A percentile compares a stretch with the other conserved stretches of the same genome.
These are phyloP conservation scores for Isabelozyma heimii DNA, from an alignment of 805 yeast genomes.

Conservation along the genomic window DNA sequence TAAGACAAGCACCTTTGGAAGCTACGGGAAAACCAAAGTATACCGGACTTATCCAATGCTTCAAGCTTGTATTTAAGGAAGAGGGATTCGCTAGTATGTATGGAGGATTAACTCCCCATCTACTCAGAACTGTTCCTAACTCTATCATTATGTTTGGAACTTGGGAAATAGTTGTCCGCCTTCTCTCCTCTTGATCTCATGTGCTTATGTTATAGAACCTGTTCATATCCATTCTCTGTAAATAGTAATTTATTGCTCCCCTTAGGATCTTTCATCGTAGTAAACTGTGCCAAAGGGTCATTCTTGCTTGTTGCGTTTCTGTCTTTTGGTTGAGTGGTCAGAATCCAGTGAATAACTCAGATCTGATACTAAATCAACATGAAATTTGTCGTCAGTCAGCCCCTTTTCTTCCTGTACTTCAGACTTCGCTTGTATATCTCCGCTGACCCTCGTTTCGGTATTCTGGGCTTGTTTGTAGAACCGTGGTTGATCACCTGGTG, in stretches of 20 bases:
- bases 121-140: conserved; percentile 95
- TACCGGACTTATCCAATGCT: conserved; percentile 85
- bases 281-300: neutral
- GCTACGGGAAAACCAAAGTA: conserved; percentile 81
- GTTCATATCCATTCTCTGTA: conserved; percentile 4
- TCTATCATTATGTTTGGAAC: conserved; percentile 99
- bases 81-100: conserved; percentile 93
- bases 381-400: neutral
- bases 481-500: conserved; percentile 42
- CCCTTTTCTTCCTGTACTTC: conserved; percentile 1
- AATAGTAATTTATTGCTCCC: neutral
- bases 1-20: conserved; percentile 85
- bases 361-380: neutral
- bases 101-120: conserved; percentile 96
- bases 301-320: neutral
- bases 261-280: neutral
- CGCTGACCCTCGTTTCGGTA: conserved; percentile 5
- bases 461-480: conserved; percentile 45
- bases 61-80: conserved; percentile 78
- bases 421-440: neutral
- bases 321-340: conserved; percentile 3
- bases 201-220: neutral
- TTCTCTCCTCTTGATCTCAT: conserved; percentile 13
- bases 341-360: neutral
- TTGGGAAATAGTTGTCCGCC: conserved; percentile 72